Conservation (phyloP, 192 early-diverging fungal species). For the Coemansia umbellata region DNA sequence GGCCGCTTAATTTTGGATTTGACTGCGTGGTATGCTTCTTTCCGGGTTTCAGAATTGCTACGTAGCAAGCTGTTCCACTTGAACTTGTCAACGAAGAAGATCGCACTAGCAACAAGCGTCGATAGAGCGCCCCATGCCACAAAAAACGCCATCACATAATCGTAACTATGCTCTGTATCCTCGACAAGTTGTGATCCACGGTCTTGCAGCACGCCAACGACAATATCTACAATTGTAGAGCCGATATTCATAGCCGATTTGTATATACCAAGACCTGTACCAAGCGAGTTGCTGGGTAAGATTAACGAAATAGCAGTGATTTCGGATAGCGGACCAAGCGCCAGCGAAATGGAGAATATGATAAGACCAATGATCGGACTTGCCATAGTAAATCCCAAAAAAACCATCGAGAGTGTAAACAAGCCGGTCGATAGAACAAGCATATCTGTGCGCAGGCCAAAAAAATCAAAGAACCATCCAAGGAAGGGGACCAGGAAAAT, state of each 20-base stretch:
- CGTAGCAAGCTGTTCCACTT: constrained; percentile 36
- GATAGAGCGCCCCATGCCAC: constrained; percentile 45
- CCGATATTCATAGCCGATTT: constrained; percentile 62
- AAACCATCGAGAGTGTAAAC: constrained; percentile 37
- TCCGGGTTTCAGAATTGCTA: constrained; percentile 15
- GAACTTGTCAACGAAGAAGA: constrained; percentile 39
- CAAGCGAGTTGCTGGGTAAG: constrained; percentile 55
- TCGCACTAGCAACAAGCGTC: constrained; percentile 22
- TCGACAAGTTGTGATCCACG: constrained; percentile 25
- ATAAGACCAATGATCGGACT: constrained; percentile 56
- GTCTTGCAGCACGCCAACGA: constrained; percentile 61
- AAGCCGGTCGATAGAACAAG: constrained; percentile 27
- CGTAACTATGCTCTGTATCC: constrained; percentile 44
- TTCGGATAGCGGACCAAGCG: constrained; percentile 57
- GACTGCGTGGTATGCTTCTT: constrained; percentile 24
- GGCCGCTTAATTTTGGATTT: constrained; percentile 41
- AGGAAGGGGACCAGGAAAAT: constrained; percentile 67
- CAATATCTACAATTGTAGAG: constrained; percentile 57
- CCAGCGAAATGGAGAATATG: constrained; percentile 56
- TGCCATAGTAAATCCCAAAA: constrained; percentile 57
- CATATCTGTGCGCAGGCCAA: constrained; percentile 57
- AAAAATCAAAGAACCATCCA: constrained; percentile 64
- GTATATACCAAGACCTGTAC: constrained; percentile 60
- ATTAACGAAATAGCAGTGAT: constrained; percentile 60
- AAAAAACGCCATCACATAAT: constrained; percentile 51